Percentiles rank a stretch among this genome's conserved stretches.
These are phyloP conservation scores for Colletotrichum caudatum DNA, from an alignment of 2,329 filamentous ascomycete genomes.

Conservation along the genomic window DNA sequence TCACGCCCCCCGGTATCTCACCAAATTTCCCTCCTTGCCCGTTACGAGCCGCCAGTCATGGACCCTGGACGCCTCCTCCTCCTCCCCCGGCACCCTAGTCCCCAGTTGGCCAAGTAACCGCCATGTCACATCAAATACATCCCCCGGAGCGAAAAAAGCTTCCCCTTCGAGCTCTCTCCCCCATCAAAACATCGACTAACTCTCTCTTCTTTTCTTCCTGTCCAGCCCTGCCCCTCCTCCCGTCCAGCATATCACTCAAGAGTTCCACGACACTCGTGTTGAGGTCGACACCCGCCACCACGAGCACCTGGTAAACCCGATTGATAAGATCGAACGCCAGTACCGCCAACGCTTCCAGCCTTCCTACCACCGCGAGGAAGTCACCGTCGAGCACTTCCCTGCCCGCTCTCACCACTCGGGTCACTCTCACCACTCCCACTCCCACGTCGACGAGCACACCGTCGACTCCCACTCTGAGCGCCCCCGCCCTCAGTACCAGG, in stretches of 20 bases:
- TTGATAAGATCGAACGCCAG: conserved; percentile 75
- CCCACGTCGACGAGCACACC: conserved; percentile 62
- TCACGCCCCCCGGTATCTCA: conserved; percentile 36
- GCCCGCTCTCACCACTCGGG: conserved; percentile 50
- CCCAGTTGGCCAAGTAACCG: conserved; percentile 43
- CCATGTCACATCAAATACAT: conserved; percentile 39
- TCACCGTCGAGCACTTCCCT: conserved; percentile 51
- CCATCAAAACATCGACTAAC: conserved; percentile 46
- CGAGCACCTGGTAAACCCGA: conserved; percentile 61
- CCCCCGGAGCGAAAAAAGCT: conserved; percentile 39
- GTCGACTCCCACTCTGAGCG: conserved; percentile 55
- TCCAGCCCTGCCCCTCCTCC: conserved; percentile 42
- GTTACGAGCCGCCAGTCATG: conserved; percentile 40
- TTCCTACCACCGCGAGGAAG: conserved; percentile 57
- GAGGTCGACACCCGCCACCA: conserved; percentile 70
- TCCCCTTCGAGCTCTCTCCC: conserved; percentile 35
- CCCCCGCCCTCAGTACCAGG: conserved; percentile 54
- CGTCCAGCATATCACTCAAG: conserved; percentile 49
- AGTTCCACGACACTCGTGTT: conserved; percentile 74
- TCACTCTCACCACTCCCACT: conserved; percentile 54
- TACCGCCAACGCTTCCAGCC: conserved; percentile 73
- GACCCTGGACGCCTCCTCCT: conserved; percentile 40
- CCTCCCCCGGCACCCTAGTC: conserved; percentile 38
- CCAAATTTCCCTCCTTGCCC: conserved; percentile 39
- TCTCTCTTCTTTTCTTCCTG: conserved; percentile 42